Evolutionary conservation across 371 early-diverging fungal species (phyloP), one percentile per base, ranked within the genome.

Genomic region (Zychaea mexicana): DNA sequence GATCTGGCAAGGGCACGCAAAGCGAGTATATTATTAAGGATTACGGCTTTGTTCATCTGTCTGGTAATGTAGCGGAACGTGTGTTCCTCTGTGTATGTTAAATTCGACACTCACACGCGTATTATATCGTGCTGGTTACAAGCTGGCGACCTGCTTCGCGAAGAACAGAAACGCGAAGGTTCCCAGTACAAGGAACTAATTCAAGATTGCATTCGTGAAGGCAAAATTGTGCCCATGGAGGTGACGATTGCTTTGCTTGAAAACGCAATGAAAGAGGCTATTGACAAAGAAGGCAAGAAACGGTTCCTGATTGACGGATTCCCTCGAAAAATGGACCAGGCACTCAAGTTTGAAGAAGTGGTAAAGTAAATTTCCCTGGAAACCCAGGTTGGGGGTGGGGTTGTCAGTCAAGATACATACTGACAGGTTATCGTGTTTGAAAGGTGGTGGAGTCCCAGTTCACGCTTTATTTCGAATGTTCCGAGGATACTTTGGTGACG

Each of bases 81-180:
- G 60, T 21, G 19, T 12, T 22, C 24, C 15, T 55, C 21, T 12
- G 27, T 24, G 42, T 56, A 5, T 52, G 9, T 17, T 21, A 1
- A 10, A 2, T 19, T 12, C 21, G 3, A 28, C 19, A 28, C 15
- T 17, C 28, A 3, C 32, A 13, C 22, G 27, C 26, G 26, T 1
- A 8, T 28, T 6, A 26, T 15, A 5, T 26, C 17, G 8, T 0
- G 27, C 13, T 12, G n/a, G n/a, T n/a, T n/a, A 33, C 27, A 60
- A 92, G 98, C 98, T 53, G 99, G 99, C 53, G 99, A 98, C 68
- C 83, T 98, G 36, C 84, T 98, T 33, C 92, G 99, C 46, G 96
- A 82, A 8, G 99, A 98, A 69, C 93, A 92, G 69, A 76, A 89
- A 61, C 89, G 96, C 19, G 73, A 78, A 36, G 94, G 88, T n/a